phyloP scores from a whole-genome alignment of 129 eudicot genomes.

The Lactuca sativa region DNA sequence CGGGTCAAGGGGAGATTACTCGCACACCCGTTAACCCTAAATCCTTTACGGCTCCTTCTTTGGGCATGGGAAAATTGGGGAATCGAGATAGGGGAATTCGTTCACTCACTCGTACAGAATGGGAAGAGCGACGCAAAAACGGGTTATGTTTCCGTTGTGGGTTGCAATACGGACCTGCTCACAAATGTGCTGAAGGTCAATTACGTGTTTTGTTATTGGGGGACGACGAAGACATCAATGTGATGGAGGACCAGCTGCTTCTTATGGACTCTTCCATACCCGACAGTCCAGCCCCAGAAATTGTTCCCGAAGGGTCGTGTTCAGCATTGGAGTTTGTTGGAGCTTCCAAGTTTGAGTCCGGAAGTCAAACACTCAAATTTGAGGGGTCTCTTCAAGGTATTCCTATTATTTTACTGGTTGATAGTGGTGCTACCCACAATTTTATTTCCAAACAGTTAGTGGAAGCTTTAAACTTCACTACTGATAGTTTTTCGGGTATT shows the following conservation, averaged over 20 bases:
- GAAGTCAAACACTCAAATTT: not conserved
- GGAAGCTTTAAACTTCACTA: too few relatives aligned
- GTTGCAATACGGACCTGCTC: not conserved
- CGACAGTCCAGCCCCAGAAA: rapidly evolving
- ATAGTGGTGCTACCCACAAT: not conserved
- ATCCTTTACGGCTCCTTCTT: too few relatives aligned
- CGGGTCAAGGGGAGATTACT: too few relatives aligned
- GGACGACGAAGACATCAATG: not conserved
- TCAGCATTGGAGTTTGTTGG: not conserved
- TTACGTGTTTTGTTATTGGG: not conserved
- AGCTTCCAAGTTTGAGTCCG: rapidly evolving
- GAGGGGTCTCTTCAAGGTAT: not conserved
- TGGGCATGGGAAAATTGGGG: too few relatives aligned
- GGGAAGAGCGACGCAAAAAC: too few relatives aligned
- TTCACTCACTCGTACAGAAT: too few relatives aligned
- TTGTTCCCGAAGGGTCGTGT: not conserved
- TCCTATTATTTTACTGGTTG: not conserved
- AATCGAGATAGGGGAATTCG: not conserved
- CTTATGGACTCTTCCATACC: too few relatives aligned
- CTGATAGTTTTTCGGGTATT: too few relatives aligned
- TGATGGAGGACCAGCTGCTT: too few relatives aligned
- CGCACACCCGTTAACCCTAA: too few relatives aligned
- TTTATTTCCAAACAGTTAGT: not conserved
- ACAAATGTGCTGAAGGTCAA: not conserved
- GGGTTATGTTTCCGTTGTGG: not conserved